A percentile compares a stretch with the other conserved stretches of the same genome.
These are phyloP conservation scores for Gaillardinia entomophila DNA, from an alignment of 805 yeast species.

Conservation along the genomic window DNA sequence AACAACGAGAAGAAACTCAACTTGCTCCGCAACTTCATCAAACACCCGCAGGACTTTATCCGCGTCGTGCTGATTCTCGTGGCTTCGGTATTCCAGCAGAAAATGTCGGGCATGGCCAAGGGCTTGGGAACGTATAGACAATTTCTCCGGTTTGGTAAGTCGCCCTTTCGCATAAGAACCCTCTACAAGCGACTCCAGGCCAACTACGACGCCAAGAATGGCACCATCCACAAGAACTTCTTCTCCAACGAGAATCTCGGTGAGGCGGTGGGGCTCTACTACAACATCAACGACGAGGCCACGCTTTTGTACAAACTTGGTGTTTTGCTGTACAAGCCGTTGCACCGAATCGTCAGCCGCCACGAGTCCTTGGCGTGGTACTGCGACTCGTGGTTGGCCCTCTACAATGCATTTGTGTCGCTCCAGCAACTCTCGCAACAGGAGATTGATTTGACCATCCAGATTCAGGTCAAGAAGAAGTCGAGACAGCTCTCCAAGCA, in stretches of 20 bases:
- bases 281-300: constrained; percentile 61
- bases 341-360: constrained; percentile 35
- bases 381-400: constrained; percentile 52
- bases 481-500: constrained; percentile 42
- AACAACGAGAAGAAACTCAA: constrained; percentile 25
- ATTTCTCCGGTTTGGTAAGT: constrained; percentile 62
- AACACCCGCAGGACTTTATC: constrained; percentile 32
- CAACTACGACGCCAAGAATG: constrained; percentile 1
- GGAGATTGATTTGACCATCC: constrained; percentile 51
- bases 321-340: constrained; percentile 31
- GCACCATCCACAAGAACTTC: constrained; percentile 7
- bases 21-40: constrained; percentile 27
- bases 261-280: constrained; percentile 53
- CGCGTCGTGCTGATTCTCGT: constrained; percentile 28
- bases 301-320: constrained; percentile 50
- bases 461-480: constrained; percentile 54
- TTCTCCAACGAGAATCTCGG: constrained; percentile 42
- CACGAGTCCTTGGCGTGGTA: constrained; percentile 71
- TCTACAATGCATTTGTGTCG: constrained; percentile 45
- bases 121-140: constrained; percentile 58
- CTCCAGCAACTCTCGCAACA: constrained; percentile 38
- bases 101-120: constrained; percentile 38
- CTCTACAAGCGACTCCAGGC: constrained; percentile 24
- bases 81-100: constrained; percentile 34
- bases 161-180: constrained; percentile 51